Base-by-base conservation (phyloP, 768 basidiomycete genomes). In the Dioszegia hungarica region DNA sequence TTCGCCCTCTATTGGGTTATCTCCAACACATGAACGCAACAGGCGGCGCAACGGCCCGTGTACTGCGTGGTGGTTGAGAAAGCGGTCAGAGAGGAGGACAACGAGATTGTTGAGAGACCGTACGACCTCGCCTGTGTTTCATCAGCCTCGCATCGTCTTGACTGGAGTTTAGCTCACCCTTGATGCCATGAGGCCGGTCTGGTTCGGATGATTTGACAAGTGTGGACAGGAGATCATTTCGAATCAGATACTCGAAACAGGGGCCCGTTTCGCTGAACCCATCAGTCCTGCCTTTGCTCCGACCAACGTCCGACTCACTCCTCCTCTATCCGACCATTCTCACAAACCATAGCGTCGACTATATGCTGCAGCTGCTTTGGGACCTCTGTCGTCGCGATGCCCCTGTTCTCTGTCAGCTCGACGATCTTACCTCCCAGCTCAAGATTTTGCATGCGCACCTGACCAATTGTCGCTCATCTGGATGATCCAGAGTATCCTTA, bases 31-130 rank as follows among this genome's bases (percentile, higher is more conserved):
- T 56, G 84, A 87, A 27, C 90, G 81, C 12, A 97, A 81, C 8
- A 97, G 79, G 37, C 90, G 80, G 24, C 93, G 81, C 9, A 95
- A 86, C 1, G 90, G 90, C 66, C 84, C 86, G 75, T 97, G 92
- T 0, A 93, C 87, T 1, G 85, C 89, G 9, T 89, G 88, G 67
- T 94, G 91, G 3, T 93, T 86, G 19, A 97, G 84, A 67, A 97
- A 95, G 63, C 88, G 88, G 70, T 95, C 91, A 59, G 95, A 91
- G 54, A 98, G 81, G 14, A 90, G 82, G 8, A 92, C 84, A 12
- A 97, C 86, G 82, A 95, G 88, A 64, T 90, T 90, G 64, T 89
- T 88, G 14, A 93, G 88, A 1, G 88, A 81, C 25, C 86, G 83
- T 31, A 97, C 80, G 12, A 94, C 89, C 71, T 91, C 88, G 38